Percentiles rank a stretch among this genome's conserved stretches.
These are phyloP conservation scores for Afroboletus lepidellus DNA, from an alignment of 1,284 basidiomycete species.

Conservation along the genomic window DNA sequence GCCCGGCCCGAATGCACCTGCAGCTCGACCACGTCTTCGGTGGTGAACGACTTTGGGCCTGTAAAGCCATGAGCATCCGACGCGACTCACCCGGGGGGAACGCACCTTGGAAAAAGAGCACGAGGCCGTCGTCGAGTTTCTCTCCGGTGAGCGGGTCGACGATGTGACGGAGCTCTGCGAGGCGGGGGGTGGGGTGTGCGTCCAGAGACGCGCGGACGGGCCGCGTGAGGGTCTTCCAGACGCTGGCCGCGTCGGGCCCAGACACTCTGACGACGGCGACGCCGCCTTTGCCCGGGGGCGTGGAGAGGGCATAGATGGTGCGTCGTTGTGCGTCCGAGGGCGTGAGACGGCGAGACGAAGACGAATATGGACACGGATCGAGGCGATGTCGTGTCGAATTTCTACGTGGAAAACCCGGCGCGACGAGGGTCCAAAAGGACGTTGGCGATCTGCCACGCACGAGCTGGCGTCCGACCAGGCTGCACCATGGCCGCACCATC, in stretches of 20 bases:
- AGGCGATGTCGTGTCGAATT: no score
- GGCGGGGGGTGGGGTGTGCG: slow-evolving; percentile 52
- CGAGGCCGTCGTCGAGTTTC: slow-evolving; percentile 75
- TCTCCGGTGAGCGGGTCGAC: slow-evolving; percentile 62
- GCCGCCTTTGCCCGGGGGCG: slow-evolving; percentile 79
- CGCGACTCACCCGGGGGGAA: background rate
- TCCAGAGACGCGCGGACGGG: slow-evolving; percentile 31
- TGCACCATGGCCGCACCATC: slow-evolving; percentile 26
- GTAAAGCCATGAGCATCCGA: slow-evolving; percentile 4
- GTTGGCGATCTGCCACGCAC: no score
- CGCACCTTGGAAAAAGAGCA: slow-evolving; percentile 78
- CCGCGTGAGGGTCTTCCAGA: slow-evolving; percentile 55
- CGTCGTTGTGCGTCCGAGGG: slow-evolving; percentile 59
- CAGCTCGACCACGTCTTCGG: slow-evolving; percentile 80
- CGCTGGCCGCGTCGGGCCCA: slow-evolving; percentile 62
- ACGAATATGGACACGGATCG: background rate
- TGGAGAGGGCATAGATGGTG: slow-evolving; percentile 87
- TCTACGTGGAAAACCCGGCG: no score
- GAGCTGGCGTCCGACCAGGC: slow-evolving; percentile 1
- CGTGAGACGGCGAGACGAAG: slow-evolving; percentile 12
- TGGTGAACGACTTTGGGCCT: slow-evolving; percentile 79
- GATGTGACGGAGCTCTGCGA: slow-evolving; percentile 67
- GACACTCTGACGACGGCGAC: slow-evolving; percentile 81
- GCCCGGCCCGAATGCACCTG: slow-evolving; percentile 88
- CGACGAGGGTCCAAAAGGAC: no score